Percentiles rank a stretch among this genome's conserved stretches.
Conservation (phyloP, 441 rosid species). For the Populus hybrid region DNA sequence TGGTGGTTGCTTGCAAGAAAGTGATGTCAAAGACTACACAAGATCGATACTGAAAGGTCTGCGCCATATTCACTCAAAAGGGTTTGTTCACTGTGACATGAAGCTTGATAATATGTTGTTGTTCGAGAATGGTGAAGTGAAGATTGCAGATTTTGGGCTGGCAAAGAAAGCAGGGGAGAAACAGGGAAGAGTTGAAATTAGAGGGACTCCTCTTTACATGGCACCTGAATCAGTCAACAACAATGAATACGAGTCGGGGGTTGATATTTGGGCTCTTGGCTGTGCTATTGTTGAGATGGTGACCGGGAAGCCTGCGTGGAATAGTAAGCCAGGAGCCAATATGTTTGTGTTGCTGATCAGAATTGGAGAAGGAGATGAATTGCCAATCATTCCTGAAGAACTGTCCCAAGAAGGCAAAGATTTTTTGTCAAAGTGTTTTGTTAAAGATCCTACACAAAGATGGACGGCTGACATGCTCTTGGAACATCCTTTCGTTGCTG, state of each 20-base stretch:
- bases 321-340: slow-evolving; percentile 33
- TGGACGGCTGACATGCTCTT: slow-evolving; percentile 86
- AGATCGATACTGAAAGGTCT: slow-evolving; percentile 63
- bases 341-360: slow-evolving; percentile 47
- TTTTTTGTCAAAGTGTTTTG: slow-evolving; percentile 61
- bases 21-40: slow-evolving; percentile 37
- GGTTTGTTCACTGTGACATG: slow-evolving; percentile 79
- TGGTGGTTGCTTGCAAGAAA: slow-evolving; percentile 41
- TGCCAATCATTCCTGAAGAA: slow-evolving; percentile 50
- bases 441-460: slow-evolving; percentile 56
- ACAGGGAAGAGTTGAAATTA: slow-evolving; percentile 31
- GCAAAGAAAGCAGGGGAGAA: slow-evolving; percentile 43
- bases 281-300: slow-evolving; percentile 78
- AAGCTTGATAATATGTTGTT: slow-evolving; percentile 71
- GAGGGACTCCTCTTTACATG: slow-evolving; percentile 84
- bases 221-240: slow-evolving; percentile 84
- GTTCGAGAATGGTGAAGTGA: slow-evolving; percentile 47
- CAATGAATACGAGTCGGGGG: slow-evolving; percentile 55
- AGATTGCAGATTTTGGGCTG: slow-evolving; percentile 82
- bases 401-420: slow-evolving; percentile 65
- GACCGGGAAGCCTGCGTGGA: slow-evolving; percentile 70
- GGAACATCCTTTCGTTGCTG: slow-evolving; percentile 59
- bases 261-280: slow-evolving; percentile 89
- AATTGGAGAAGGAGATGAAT: slow-evolving; percentile 59
- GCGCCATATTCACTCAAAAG: slow-evolving; percentile 52